phyloP scores from a whole-genome alignment of 2,329 filamentous ascomycete species.

The Colletotrichum abscissum region DNA sequence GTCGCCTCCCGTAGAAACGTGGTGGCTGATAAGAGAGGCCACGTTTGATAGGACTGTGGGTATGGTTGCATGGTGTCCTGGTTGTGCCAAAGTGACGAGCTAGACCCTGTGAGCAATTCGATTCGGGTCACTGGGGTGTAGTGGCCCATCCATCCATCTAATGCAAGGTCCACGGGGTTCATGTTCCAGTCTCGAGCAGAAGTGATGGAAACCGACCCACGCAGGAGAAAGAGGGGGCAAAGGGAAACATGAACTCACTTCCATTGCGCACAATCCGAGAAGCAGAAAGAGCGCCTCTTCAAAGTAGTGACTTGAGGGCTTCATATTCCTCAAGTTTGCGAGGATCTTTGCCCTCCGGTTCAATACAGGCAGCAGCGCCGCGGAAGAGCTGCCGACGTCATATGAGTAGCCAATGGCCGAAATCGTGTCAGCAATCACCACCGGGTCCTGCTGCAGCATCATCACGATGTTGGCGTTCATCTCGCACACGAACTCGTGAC shows the following conservation, averaged over 20 bases:
- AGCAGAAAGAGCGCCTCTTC: constrained; percentile 43
- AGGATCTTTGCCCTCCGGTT: constrained; percentile 44
- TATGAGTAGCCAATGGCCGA: constrained; percentile 45
- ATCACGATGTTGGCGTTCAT: constrained; percentile 45
- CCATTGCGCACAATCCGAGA: constrained; percentile 43
- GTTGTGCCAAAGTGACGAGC: constrained; percentile 33
- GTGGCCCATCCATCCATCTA: background rate
- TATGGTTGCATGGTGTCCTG: constrained; percentile 37
- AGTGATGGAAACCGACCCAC: constrained; percentile 19
- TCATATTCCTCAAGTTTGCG: constrained; percentile 40
- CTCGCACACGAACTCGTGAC: constrained; percentile 44
- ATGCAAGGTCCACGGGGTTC: background rate
- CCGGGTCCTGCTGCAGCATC: constrained; percentile 43
- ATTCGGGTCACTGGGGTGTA: background rate
- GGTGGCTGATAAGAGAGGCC: constrained; percentile 41
- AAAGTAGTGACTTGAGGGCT: constrained; percentile 37
- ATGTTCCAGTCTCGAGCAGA: background rate
- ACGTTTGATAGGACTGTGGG: constrained; percentile 40
- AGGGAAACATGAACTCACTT: constrained; percentile 37
- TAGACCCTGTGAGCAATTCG: constrained; percentile 22
- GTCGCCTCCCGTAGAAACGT: constrained; percentile 36
- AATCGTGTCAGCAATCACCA: constrained; percentile 42
- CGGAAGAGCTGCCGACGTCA: constrained; percentile 33
- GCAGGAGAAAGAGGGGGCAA: background rate
- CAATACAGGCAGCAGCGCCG: constrained; percentile 39